Evolutionary conservation across 2,329 filamentous ascomycete species (phyloP), one percentile per base, ranked within the genome.

Genomic region (Verticillium nonalfalfae): DNA sequence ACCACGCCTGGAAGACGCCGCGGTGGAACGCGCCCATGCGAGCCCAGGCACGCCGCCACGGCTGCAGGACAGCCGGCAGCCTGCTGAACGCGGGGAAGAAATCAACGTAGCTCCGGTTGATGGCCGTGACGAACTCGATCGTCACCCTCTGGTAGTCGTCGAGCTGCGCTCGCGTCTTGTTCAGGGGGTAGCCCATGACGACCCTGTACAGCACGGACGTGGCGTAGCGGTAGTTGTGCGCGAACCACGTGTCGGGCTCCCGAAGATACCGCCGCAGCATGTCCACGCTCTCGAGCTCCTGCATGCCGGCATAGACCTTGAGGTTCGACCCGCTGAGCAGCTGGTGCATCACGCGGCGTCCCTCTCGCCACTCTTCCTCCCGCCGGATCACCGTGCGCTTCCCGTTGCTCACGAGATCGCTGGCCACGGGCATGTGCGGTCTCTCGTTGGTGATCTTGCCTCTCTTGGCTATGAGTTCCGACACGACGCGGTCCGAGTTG

Each of bases 181-280:
- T 56, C 3, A 71, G 65, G 21, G 68, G 68, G 56, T 74, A 68
- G 4, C 71, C 74, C 4, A 74, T 66, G 6, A 69, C 70, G 40
- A 78, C 73, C 11, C 71, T 70, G 64, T 74, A 68, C 9, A 78
- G 67, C 10, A 78, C 71, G 0, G 72, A 71, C 58, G 73, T 74
- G 13, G 75, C 69, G 63, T 76, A 79, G 18, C 75, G 73, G 63
- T 74, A 76, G 59, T 77, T 72, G 60, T 77, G 74, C 4, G 64
- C 62, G 58, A 73, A 77, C 76, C 76, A 79, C 6, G 62, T 52
- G 14, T 67, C 14, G 1, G 76, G 75, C 45, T 74, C 62, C 38
- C 57, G 57, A 18, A 58, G 57, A 33, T 58, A 58, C 57, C 70
- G 68, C 6, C 68, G 68, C 34, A 78, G 65, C 65, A 78, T 67